Evolutionary conservation across 345 rosid genomes (phyloP).

Genomic region (Eucalyptus regnans): DNA sequence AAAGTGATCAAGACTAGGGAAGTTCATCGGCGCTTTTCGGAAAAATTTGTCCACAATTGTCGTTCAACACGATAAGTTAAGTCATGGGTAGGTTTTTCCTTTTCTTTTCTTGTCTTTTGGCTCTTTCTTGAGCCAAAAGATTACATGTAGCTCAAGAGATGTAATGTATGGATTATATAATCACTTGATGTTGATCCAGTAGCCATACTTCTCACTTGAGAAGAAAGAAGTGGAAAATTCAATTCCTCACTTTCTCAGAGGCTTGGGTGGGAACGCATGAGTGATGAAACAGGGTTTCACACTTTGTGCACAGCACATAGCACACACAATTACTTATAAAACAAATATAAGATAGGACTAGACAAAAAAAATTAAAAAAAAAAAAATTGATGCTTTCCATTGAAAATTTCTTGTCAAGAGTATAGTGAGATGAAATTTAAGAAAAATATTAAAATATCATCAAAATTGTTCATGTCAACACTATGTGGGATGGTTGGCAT

Average conservation of each 20-base stretch:
- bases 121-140: not conserved
- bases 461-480: too few relatives aligned
- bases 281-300: fast-evolving
- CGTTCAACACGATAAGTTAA: not conserved
- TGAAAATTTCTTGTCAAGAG: not conserved
- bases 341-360: not conserved
- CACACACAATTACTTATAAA: not conserved
- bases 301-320: too few relatives aligned
- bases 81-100: not conserved
- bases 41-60: not conserved
- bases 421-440: not conserved
- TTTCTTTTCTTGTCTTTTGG: not conserved
- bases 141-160: not conserved
- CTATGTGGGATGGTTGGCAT: fast-evolving
- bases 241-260: not conserved
- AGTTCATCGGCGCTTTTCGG: not conserved
- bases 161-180: not conserved
- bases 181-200: not conserved
- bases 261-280: not conserved
- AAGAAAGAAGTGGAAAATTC: not conserved
- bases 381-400: not conserved
- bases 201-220: not conserved
- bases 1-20: not conserved
- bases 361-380: too few relatives aligned
- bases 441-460: not conserved